Evolutionary conservation across 495 filamentous ascomycete species (phyloP), one percentile per base, ranked within the genome.

Genomic region (Thermochaetoides thermophila): DNA sequence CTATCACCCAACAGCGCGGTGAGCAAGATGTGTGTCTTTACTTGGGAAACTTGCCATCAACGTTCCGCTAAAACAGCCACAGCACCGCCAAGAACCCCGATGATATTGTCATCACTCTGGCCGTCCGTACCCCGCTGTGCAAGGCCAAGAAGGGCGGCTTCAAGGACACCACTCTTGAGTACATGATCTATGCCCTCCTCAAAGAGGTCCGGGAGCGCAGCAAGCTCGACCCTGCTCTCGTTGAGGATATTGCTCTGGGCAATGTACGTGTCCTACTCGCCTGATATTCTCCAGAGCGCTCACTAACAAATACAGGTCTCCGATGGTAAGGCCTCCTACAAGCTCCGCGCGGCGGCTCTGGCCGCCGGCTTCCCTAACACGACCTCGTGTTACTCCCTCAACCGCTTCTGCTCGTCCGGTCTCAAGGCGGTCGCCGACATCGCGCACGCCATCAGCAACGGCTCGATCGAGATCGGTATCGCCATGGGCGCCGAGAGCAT

Each of bases 341-440:
- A 86, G 50, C 65, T 78, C 45, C 85, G 89, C 35, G 82, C 84
- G 20, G 84, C 89, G 17, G 63, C 80, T 21, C 81, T 97, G 37
- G 81, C 83, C 14, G 86, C 89, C 35, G 89, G 89, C 29, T 89
- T 92, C 67, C 89, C 89, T 24, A 84, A 89, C 63, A 94, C 87
- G 11, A 67, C 79, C 28, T 69, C 72, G 38, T 80, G 76, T 36
- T 85, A 71, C 34, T 75, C 74, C 37, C 71, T 86, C 25, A 97
- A 95, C 69, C 80, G 89, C 34, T 95, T 95, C 73, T 97, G 89
- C 68, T 87, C 82, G 10, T 95, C 87, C 4, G 89, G 89, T 11
- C 76, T 97, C 21, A 86, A 94, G 53, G 86, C 89, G 27, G 78
- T 84, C 6, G 89, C 91, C 56, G 83, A 93, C 44, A 86, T 97